phyloP scores from a whole-genome alignment of 1,284 basidiomycete genomes.

The Takashimella koratensis region DNA sequence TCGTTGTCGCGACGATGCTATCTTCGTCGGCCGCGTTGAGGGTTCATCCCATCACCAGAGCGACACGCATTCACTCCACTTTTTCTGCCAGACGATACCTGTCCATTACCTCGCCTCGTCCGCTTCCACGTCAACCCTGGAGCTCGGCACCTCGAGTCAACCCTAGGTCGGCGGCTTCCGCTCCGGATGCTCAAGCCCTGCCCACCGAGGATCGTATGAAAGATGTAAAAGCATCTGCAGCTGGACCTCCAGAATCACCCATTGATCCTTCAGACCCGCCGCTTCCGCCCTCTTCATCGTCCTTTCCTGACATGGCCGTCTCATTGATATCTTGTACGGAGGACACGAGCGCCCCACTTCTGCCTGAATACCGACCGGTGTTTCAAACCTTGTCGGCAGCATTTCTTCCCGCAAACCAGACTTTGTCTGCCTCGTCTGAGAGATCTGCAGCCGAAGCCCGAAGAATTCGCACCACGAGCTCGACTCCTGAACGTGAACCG shows the following conservation, averaged over 20 bases:
- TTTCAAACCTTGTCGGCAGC: background rate
- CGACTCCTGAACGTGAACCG: slow-evolving; percentile 54
- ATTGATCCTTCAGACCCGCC: background rate
- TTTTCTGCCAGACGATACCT: background rate
- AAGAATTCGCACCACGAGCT: background rate
- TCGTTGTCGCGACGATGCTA: background rate
- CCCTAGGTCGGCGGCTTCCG: background rate
- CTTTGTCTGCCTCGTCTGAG: background rate
- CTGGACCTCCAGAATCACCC: background rate
- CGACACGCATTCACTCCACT: background rate
- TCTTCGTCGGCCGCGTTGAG: background rate
- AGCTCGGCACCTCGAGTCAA: background rate
- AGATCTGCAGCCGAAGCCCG: background rate
- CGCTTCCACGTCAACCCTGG: background rate
- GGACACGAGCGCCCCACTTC: background rate
- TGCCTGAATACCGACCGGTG: background rate
- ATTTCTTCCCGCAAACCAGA: background rate
- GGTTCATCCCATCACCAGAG: background rate
- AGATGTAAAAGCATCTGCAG: background rate
- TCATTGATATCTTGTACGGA: background rate
- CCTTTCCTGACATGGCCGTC: background rate
- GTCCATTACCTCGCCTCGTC: background rate
- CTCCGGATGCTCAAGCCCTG: background rate
- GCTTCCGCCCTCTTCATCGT: background rate
- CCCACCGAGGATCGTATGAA: background rate